Conservation (phyloP, 345 rosid genomes). For the rapeseed (Brassica napus) region DNA sequence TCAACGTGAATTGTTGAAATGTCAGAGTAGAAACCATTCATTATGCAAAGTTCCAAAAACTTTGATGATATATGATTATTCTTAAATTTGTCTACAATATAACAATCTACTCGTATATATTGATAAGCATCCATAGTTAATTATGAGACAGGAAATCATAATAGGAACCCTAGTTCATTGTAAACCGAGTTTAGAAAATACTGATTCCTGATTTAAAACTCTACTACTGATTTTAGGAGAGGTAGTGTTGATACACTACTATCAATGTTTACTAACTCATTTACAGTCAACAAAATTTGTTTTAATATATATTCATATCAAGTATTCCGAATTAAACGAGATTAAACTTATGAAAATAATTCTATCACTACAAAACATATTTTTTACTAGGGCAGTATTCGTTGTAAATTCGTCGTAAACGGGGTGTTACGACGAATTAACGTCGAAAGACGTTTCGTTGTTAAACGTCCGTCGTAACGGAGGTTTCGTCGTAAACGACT, state of each 20-base stretch:
- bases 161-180: not conserved
- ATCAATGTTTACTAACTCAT: not conserved
- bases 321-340: not conserved
- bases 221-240: not conserved
- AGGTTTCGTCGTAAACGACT: too few relatives aligned
- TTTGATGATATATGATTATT: conserved; percentile 13
- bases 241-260: not conserved
- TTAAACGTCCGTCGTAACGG: too few relatives aligned
- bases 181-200: not conserved
- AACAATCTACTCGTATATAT: not conserved
- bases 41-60: not conserved
- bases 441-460: too few relatives aligned
- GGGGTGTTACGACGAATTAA: too few relatives aligned
- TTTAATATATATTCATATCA: not conserved
- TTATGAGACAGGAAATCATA: not conserved
- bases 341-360: not conserved
- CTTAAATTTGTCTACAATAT: not conserved
- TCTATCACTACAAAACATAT: not conserved
- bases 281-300: not conserved
- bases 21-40: conserved; percentile 20
- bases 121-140: not conserved
- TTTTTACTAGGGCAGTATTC: too few relatives aligned
- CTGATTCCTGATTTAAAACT: not conserved
- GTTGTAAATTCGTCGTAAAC: too few relatives aligned
- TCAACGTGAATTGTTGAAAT: conserved; percentile 22